Evolutionary conservation across 1,139 yeast species (phyloP).

Genomic region (Taiozyma sp.): DNA sequence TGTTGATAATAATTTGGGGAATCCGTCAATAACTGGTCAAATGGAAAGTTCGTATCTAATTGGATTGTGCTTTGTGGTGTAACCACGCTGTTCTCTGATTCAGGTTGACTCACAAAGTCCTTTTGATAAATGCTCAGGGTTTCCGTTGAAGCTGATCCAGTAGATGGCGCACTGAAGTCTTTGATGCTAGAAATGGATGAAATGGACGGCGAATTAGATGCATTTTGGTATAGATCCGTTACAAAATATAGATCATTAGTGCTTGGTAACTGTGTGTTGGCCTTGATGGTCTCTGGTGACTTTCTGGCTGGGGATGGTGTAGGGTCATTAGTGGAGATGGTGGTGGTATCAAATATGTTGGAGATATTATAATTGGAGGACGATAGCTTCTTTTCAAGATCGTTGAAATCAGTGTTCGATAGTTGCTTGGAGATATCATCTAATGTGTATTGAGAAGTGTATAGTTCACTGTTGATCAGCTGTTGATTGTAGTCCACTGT

Average conservation of each 20-base stretch:
- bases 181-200: constrained; percentile 2
- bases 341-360: neutral
- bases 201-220: constrained; percentile 1
- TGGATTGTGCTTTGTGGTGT: neutral
- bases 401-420: neutral
- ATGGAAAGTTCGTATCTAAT: neutral
- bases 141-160: neutral
- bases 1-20: neutral
- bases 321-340: neutral
- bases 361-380: neutral
- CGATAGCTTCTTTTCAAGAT: neutral
- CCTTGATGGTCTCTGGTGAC: neutral
- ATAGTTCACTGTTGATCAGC: neutral
- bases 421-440: neutral
- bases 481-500: neutral
- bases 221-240: constrained; percentile 2
- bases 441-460: neutral
- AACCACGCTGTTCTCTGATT: neutral
- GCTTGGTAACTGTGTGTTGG: neutral
- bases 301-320: neutral
- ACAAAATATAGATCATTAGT: neutral
- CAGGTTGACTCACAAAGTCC: neutral
- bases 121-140: neutral
- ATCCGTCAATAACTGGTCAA: neutral
- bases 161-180: neutral